Percentiles rank a stretch among this genome's conserved stretches.
Evolutionary conservation across 2,329 filamentous ascomycete genomes (phyloP).

Genomic region (Raffaelea albimanens): DNA sequence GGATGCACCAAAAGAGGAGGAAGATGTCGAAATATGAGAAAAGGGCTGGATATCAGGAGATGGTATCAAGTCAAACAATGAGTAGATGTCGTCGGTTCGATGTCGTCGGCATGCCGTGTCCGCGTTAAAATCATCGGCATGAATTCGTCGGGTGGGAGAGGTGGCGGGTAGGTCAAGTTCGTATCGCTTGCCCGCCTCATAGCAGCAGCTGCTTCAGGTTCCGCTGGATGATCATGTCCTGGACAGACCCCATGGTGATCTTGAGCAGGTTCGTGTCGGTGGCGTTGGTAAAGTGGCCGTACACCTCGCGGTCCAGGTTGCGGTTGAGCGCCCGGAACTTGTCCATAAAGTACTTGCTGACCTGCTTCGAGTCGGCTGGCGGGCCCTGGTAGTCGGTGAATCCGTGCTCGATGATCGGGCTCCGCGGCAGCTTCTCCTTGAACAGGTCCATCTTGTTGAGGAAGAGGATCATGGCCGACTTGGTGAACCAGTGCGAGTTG

Average conservation of each 20-base stretch:
- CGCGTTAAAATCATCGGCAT: too few species aligned
- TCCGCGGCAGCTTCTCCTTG: slow-evolving; percentile 62
- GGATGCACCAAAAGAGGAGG: not conserved
- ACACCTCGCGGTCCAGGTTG: slow-evolving; percentile 54
- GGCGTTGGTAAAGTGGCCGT: slow-evolving; percentile 53
- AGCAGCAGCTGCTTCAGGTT: slow-evolving; percentile 72
- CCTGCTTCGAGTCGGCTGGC: slow-evolving; percentile 61
- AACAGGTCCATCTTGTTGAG: slow-evolving; percentile 85
- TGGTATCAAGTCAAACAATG: not conserved
- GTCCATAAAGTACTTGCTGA: slow-evolving; percentile 73
- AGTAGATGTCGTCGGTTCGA: too few species aligned
- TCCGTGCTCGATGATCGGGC: slow-evolving; percentile 61
- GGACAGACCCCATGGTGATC: slow-evolving; percentile 77
- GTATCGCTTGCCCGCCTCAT: slow-evolving; percentile 29
- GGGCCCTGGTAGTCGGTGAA: slow-evolving; percentile 74
- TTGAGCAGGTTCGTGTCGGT: slow-evolving; percentile 67
- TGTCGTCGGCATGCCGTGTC: not conserved
- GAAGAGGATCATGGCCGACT: slow-evolving; percentile 74
- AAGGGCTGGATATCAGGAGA: not conserved
- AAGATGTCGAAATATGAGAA: not conserved
- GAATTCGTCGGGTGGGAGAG: too few species aligned
- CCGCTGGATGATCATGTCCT: slow-evolving; percentile 81
- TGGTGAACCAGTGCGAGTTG: slow-evolving; percentile 79
- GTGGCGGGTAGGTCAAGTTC: too few species aligned
- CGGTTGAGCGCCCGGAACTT: slow-evolving; percentile 71